These are phyloP conservation scores for Argentina anserina DNA, from an alignment of 306 rosid species.

Conservation along the genomic window DNA sequence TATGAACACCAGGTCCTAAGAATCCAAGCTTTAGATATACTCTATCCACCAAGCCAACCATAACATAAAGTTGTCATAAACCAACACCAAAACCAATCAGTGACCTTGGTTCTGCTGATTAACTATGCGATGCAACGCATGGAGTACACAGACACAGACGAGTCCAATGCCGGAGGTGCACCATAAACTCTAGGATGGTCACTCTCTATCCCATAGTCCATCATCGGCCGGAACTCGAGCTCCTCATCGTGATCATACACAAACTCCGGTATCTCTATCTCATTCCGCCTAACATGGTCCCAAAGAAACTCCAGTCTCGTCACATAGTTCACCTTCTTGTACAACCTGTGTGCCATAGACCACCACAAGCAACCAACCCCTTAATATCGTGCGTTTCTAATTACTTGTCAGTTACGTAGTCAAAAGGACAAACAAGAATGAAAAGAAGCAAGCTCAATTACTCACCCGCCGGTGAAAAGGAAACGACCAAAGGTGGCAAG, in stretches of 20 bases:
- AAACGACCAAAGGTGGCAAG: constrained; percentile 41
- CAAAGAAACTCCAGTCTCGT: constrained; percentile 35
- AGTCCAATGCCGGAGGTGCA: neutral
- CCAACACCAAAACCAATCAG: neutral
- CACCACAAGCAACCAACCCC: neutral
- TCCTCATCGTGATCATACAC: constrained; percentile 27
- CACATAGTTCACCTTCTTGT: constrained; percentile 32
- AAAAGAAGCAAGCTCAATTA: neutral
- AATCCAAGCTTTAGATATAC: neutral
- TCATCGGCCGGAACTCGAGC: constrained; percentile 31
- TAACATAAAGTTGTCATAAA: too few species aligned
- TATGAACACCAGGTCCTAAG: neutral
- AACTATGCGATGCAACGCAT: constrained; percentile 32
- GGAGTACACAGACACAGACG: constrained; percentile 21
- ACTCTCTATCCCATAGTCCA: constrained; percentile 37
- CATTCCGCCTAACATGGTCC: constrained; percentile 33
- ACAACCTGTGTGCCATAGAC: constrained; percentile 23
- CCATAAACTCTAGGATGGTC: constrained; percentile 26
- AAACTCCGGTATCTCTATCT: constrained; percentile 35
- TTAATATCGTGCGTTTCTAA: neutral
- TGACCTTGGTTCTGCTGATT: neutral
- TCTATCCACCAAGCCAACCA: neutral
- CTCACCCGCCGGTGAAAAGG: constrained; percentile 32
- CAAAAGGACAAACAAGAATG: neutral
- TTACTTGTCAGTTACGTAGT: neutral